Base-by-base conservation (phyloP, 2,329 filamentous ascomycete genomes). In the Sclerotinia borealis region DNA sequence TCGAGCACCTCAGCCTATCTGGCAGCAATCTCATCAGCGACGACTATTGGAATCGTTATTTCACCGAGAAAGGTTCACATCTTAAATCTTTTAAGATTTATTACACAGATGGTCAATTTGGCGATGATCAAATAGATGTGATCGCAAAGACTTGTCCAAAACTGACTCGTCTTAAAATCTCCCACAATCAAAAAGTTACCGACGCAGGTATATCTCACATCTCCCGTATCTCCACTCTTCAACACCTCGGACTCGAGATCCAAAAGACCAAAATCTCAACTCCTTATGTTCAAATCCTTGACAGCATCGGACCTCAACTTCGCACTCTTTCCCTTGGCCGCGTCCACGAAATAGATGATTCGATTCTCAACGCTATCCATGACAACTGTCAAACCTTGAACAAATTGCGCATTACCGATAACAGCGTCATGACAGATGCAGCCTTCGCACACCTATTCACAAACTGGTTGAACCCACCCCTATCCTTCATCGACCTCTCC, bases 21-120 rank as follows among this genome's bases (percentile, higher is more conserved):
- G 91, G 92, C 13, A 86, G 91, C 11, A 98, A 96, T 68, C 84
- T 98, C 0, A 79, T 98, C 19, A 87, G 88, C 11, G 87, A 95
- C 65, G 79, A 82, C 4, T 86, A 85, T 72, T 97, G 93, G 93
- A 80, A 83, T 59, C 80, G 83, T 55, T 86, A 90, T 55, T 84
- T 97, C 61, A 77, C 78, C 15, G 79, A 81, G 58, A 86, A 89
- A 64, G 93, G 92, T 13, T 70, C 78, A 10, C 75, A 82, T 27
- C 80, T 97, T 15, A 83, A 86, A 69, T 81, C 81, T 0, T 76
- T 98, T 25, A 90, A 92, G 70, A 81, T 97, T 2, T 92, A 92
- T 71, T 92, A 89, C 76, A 89, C 95, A 0, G 92, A 97, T 74
- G 88, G 83, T 59, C 87, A 93, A 37, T 89, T 98, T 68, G 85